Evolutionary conservation across 1,284 basidiomycete genomes (phyloP).

Genomic region (Ganoderma leucocontextum): DNA sequence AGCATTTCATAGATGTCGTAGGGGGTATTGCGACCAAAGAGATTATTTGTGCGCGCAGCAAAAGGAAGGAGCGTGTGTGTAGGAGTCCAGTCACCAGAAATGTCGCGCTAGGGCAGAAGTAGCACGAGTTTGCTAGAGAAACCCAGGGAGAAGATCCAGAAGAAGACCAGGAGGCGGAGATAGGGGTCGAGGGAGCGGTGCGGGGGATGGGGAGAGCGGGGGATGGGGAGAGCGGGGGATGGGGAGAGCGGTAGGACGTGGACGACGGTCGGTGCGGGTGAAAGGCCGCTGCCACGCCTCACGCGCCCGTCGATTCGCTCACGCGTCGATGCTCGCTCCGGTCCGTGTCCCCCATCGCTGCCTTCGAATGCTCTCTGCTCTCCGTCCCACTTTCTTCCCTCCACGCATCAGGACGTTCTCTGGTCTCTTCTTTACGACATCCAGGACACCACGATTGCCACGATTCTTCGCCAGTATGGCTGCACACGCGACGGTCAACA

Average conservation of each 20-base stretch:
- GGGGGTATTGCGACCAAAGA: neutral
- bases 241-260: conserved; percentile 6
- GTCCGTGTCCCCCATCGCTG: neutral
- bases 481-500: conserved; percentile 59
- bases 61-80: conserved; percentile 27
- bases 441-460: conserved; percentile 3
- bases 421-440: neutral
- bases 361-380: neutral
- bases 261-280: neutral
- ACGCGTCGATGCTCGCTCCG: conserved; percentile 14
- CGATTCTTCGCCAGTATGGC: conserved; percentile 39
- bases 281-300: conserved; percentile 18
- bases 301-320: conserved; percentile 9
- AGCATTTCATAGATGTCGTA: conserved; percentile 58
- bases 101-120: neutral
- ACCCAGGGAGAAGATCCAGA: neutral
- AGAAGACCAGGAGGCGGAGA: neutral
- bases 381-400: conserved; percentile 6
- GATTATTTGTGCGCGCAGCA: conserved; percentile 7
- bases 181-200: neutral
- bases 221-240: too few relatives aligned
- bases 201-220: neutral
- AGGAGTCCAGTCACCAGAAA: conserved; percentile 4
- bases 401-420: conserved; percentile 5
- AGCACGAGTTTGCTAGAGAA: neutral